Evolutionary conservation across 805 yeast genomes (phyloP).

Genomic region (Candida methanosorbosa): DNA sequence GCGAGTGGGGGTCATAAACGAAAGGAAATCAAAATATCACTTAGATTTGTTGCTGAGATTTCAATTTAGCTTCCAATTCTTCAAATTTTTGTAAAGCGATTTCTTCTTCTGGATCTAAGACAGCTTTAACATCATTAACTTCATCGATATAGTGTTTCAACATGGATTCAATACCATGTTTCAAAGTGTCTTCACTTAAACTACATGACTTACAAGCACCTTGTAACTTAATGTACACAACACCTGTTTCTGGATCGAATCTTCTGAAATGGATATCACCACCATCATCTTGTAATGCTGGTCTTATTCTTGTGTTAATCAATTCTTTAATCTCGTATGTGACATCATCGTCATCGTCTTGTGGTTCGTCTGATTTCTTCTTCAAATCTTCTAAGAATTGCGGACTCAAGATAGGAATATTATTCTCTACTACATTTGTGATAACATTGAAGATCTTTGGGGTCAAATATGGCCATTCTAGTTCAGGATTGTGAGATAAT

Average conservation of each 20-base stretch:
- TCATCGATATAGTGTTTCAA: conserved; percentile 63
- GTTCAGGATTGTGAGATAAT: conserved; percentile 23
- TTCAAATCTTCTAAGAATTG: conserved; percentile 14
- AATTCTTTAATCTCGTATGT: conserved; percentile 61
- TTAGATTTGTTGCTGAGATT: not conserved
- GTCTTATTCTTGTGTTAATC: conserved; percentile 61
- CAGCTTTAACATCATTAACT: conserved; percentile 43
- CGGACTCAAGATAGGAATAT: conserved; percentile 16
- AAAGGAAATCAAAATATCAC: too few relatives aligned
- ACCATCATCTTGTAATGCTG: conserved; percentile 70
- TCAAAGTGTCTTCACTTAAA: conserved; percentile 54
- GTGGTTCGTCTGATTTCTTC: conserved; percentile 19
- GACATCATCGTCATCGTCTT: conserved; percentile 59
- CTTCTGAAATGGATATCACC: conserved; percentile 64
- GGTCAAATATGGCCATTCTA: conserved; percentile 21
- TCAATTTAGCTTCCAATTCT: conserved; percentile 56
- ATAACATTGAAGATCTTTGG: conserved; percentile 19
- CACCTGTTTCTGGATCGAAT: conserved; percentile 47
- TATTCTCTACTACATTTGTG: conserved; percentile 16
- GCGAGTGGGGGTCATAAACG: too few relatives aligned
- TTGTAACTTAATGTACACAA: conserved; percentile 47
- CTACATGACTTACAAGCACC: conserved; percentile 75
- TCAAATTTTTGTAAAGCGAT: conserved; percentile 78
- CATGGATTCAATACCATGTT: conserved; percentile 65
- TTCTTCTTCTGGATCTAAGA: conserved; percentile 31